Evolutionary conservation across 2,329 filamentous ascomycete species (phyloP).

Genomic region (Catunica adiposa): DNA sequence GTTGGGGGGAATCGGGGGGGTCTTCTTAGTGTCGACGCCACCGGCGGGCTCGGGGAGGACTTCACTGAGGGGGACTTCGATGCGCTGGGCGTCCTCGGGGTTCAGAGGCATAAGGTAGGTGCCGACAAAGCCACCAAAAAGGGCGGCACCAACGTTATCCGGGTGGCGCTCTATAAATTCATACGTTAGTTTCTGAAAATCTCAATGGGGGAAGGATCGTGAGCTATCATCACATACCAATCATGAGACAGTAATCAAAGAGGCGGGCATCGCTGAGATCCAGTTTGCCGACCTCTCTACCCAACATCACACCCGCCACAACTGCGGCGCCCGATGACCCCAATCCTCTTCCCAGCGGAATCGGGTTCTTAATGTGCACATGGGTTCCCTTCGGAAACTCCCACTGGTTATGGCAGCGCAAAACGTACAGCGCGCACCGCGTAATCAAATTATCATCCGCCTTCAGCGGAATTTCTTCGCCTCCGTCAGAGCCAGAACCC

Average conservation of each 20-base stretch:
- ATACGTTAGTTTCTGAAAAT: background rate
- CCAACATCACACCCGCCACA: conserved; percentile 85
- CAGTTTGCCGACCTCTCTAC: conserved; percentile 72
- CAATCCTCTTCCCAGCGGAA: conserved; percentile 78
- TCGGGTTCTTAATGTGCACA: conserved; percentile 89
- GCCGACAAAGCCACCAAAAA: conserved; percentile 92
- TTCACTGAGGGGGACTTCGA: conserved; percentile 86
- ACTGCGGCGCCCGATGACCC: conserved; percentile 94
- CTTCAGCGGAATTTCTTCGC: conserved; percentile 57
- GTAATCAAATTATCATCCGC: conserved; percentile 87
- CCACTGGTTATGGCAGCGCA: conserved; percentile 78
- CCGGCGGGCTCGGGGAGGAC: conserved; percentile 82
- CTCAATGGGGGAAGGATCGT: background rate
- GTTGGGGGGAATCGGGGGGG: conserved; percentile 72
- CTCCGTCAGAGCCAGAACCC: conserved; percentile 53
- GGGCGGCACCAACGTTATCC: conserved; percentile 84
- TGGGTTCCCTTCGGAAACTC: conserved; percentile 73
- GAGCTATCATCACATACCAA: conserved; percentile 37
- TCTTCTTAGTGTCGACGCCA: conserved; percentile 74
- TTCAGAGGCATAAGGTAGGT: conserved; percentile 88
- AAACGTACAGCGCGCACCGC: conserved; percentile 80
- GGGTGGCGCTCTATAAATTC: conserved; percentile 56
- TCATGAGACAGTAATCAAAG: conserved; percentile 95
- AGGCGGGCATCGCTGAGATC: conserved; percentile 62
- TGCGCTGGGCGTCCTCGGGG: conserved; percentile 74